Evolutionary conservation across 148 eudicot species (phyloP).

Genomic region (Chenopodium formosanum): DNA sequence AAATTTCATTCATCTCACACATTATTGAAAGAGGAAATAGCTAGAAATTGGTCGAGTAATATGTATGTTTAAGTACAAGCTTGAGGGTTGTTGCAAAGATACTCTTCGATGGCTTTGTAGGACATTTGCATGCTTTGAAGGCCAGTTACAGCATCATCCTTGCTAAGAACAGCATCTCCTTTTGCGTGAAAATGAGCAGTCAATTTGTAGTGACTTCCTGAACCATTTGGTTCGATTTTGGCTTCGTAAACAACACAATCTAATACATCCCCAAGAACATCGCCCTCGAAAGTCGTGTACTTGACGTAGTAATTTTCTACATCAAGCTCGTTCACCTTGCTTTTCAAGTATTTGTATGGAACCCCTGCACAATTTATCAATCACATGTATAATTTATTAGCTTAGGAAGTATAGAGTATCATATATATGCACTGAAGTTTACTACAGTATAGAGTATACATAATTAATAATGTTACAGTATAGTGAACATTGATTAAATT

Average conservation of each 20-base stretch:
- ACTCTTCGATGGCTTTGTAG: not conserved
- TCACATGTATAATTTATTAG: not conserved
- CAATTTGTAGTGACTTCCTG: conserved; percentile 12
- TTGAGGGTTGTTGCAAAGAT: conserved; percentile 2
- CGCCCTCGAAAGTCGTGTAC: conserved; percentile 17
- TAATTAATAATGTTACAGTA: too few species aligned
- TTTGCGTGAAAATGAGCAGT: conserved; percentile 9
- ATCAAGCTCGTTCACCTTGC: conserved; percentile 10
- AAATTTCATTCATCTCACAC: not conserved
- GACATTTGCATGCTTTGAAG: not conserved
- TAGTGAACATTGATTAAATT: too few species aligned
- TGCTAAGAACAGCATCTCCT: conserved; percentile 6
- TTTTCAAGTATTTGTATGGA: conserved; percentile 19
- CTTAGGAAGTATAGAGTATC: too few species aligned
- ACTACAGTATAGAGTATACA: too few species aligned
- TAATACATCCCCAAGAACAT: not conserved
- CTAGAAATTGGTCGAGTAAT: too few species aligned
- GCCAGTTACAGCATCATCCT: not conserved
- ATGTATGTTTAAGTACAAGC: not conserved
- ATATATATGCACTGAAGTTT: too few species aligned
- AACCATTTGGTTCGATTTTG: not conserved
- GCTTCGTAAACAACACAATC: conserved; percentile 11
- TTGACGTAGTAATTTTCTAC: not conserved
- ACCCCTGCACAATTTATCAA: conserved; percentile 12
- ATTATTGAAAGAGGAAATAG: not conserved